Conservation (phyloP, 2,329 filamentous ascomycete species). For the Botrytis paeoniae region DNA sequence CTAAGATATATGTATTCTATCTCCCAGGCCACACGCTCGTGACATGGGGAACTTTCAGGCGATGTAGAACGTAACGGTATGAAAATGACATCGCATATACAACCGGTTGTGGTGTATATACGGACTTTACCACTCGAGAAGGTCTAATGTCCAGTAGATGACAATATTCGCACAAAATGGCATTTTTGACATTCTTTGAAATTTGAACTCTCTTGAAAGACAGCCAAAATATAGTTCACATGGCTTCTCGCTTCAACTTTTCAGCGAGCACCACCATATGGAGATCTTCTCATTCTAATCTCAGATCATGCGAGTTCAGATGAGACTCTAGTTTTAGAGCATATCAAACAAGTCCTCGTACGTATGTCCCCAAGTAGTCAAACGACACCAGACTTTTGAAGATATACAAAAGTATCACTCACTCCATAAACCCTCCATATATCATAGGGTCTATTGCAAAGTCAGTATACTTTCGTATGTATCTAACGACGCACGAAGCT, state of each 20-base stretch:
- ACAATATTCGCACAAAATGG: no score
- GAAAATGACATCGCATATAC: not conserved
- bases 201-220: not conserved
- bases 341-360: not conserved
- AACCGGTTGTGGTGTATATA: not conserved
- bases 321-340: not conserved
- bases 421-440: slow-evolving; percentile 85
- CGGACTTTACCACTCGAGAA: not conserved
- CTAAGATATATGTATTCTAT: not conserved
- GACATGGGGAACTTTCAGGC: not conserved
- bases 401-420: slow-evolving; percentile 38
- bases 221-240: not conserved
- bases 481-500: not conserved
- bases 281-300: not conserved
- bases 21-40: not conserved
- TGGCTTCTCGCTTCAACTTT: not conserved
- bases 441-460: slow-evolving; percentile 60
- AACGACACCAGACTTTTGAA: not conserved
- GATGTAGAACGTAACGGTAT: not conserved
- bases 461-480: not conserved
- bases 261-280: not conserved
- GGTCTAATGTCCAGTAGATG: no score
- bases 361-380: not conserved
- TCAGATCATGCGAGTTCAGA: not conserved
- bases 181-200: not conserved